Conservation (phyloP, 2,329 filamentous ascomycete genomes). For the Huntiella savannae region DNA sequence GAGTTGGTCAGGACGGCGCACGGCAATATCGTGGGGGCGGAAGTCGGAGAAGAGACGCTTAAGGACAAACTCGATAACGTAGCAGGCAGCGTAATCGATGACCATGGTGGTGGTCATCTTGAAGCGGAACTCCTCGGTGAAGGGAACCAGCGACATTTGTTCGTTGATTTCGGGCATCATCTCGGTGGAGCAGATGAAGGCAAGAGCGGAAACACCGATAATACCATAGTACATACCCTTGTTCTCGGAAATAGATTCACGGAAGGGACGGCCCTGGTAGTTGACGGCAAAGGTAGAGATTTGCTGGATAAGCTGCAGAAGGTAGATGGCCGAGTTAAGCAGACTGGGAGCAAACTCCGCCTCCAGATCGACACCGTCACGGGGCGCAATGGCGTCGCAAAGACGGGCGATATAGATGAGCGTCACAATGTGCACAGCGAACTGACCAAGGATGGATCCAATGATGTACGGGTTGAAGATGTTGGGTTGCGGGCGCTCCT, state of each 20-base stretch:
- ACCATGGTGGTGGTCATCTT: constrained; percentile 75
- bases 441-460: constrained; percentile 89
- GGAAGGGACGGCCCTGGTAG: constrained; percentile 96
- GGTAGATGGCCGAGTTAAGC: constrained; percentile 90
- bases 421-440: constrained; percentile 84
- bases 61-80: constrained; percentile 65
- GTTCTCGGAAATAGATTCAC: constrained; percentile 88
- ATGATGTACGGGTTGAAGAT: constrained; percentile 99
- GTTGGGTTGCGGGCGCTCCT: constrained; percentile 92
- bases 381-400: constrained; percentile 66
- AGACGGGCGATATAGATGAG: constrained; percentile 85
- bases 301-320: constrained; percentile 94
- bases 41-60: constrained; percentile 82
- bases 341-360: constrained; percentile 86
- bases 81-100: constrained; percentile 73
- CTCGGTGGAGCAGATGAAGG: constrained; percentile 87
- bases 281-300: constrained; percentile 99
- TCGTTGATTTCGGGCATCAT: constrained; percentile 91
- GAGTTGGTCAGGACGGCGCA: constrained; percentile 70
- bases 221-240: constrained; percentile 97
- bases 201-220: constrained; percentile 69
- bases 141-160: constrained; percentile 80
- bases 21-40: constrained; percentile 80
- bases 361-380: constrained; percentile 63
- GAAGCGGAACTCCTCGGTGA: constrained; percentile 70